These are phyloP conservation scores for Fusarium sp. DNA, from an alignment of 2,329 filamentous ascomycete genomes.

Conservation along the genomic window DNA sequence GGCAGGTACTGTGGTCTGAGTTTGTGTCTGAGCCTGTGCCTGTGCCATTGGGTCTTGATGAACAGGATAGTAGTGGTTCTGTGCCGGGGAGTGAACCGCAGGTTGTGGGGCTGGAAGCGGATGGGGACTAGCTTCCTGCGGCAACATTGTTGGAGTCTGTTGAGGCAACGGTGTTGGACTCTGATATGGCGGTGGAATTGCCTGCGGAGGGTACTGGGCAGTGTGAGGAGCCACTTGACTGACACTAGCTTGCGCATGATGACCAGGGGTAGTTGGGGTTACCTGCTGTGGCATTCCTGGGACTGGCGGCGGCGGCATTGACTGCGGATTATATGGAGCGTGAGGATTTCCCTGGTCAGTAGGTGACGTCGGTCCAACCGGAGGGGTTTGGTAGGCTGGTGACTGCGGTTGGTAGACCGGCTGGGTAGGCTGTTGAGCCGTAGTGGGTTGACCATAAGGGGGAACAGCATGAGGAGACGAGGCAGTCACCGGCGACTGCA, in stretches of 20 bases:
- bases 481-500: neutral
- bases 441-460: neutral
- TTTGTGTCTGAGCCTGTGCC: neutral
- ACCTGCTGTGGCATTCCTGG: neutral
- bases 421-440: neutral
- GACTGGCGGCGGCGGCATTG: neutral
- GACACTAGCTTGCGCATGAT: neutral
- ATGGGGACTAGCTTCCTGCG: neutral
- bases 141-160: neutral
- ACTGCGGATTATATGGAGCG: neutral
- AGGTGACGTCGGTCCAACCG: neutral
- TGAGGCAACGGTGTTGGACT: neutral
- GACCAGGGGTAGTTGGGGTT: neutral
- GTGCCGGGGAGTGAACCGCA: neutral
- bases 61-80: neutral
- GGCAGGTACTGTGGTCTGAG: neutral
- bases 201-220: neutral
- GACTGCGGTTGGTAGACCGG: neutral
- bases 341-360: neutral
- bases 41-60: neutral
- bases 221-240: neutral
- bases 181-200: neutral
- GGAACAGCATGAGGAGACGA: neutral
- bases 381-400: neutral
- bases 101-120: neutral